Evolutionary conservation across 306 rosid genomes (phyloP), one percentile per base, ranked within the genome.

Genomic region (Notholithocarpus densiflorus): DNA sequence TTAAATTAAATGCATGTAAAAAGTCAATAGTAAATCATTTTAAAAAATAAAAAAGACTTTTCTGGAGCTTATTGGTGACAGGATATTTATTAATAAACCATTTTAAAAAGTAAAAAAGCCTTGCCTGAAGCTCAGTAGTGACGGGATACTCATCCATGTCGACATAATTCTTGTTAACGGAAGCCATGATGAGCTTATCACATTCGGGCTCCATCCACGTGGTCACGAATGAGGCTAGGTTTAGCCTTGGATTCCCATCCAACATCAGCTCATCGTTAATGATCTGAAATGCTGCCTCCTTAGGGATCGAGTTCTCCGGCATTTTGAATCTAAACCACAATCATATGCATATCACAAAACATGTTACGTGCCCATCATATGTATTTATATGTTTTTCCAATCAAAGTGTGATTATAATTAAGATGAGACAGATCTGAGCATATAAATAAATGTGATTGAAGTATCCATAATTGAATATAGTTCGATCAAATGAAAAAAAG

Each of bases 151-250:
- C 91, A 72, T 88, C 91, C 91, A 88, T 88, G 83, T 88, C 91
- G 3, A 88, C 91, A 57, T 88, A 88, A 56, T 88, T 88, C 86
- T 88, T 88, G 81, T 85, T 88, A 66, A 86, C 61, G 75, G 89
- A 24, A 20, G 82, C 77, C 89, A 86, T 88, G 48, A 86, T 83
- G 73, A 86, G 89, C 71, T 83, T 88, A 51, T 86, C 92, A 29
- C 92, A 88, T 72, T 86, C 92, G 4, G 92, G 92, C 78, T 88
- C 92, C 92, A 88, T 88, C 92, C 92, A 88, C 26, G 92, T 88
- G 19, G 92, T 88, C 52, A 88, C 92, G 18, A 88, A 88, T 34
- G 92, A 88, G 2, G 92, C 92, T 61, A 88, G 59, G 37, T 88
- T 88, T 57, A 88, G 76, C 85, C 89, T 75, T 7, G 89, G 92